Percentiles rank a stretch among this genome's conserved stretches.
Evolutionary conservation across 148 eudicot species (phyloP).

Genomic region (Hydrangea macrophylla): DNA sequence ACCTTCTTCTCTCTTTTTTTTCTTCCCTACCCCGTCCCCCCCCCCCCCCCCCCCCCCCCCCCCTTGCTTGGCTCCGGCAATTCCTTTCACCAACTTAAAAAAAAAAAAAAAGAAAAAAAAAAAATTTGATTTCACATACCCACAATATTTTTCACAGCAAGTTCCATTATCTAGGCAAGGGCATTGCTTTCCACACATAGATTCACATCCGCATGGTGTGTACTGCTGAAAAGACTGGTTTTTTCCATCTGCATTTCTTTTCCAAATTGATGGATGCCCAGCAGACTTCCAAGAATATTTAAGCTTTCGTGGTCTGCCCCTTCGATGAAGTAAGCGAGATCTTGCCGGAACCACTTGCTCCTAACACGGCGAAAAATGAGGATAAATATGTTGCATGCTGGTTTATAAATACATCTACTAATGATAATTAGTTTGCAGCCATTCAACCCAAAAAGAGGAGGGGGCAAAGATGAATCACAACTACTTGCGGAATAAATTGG

Average conservation of each 20-base stretch:
- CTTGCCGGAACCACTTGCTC: constrained; percentile 47
- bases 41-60: too few species aligned
- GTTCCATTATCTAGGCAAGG: constrained; percentile 67
- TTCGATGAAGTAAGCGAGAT: constrained; percentile 64
- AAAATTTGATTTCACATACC: too few species aligned
- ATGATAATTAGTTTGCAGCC: background rate
- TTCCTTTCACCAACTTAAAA: too few species aligned
- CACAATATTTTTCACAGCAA: constrained; percentile 96
- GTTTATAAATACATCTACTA: background rate
- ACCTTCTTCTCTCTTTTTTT: too few species aligned
- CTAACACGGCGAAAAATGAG: constrained; percentile 27
- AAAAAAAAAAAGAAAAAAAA: too few species aligned
- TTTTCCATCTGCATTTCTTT: constrained; percentile 67
- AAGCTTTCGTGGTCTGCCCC: constrained; percentile 68
- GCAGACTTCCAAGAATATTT: constrained; percentile 81
- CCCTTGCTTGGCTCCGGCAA: too few species aligned
- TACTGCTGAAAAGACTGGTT: constrained; percentile 62
- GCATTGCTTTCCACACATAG: constrained; percentile 85
- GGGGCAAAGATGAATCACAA: too few species aligned
- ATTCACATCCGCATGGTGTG: constrained; percentile 71
- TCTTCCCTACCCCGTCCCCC: too few species aligned
- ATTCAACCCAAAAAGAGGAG: too few species aligned
- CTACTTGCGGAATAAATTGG: background rate
- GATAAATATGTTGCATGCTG: constrained; percentile 7
- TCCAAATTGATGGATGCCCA: constrained; percentile 80